Conservation (phyloP, 2,329 filamentous ascomycete genomes). For the Anthostomella pinea region DNA sequence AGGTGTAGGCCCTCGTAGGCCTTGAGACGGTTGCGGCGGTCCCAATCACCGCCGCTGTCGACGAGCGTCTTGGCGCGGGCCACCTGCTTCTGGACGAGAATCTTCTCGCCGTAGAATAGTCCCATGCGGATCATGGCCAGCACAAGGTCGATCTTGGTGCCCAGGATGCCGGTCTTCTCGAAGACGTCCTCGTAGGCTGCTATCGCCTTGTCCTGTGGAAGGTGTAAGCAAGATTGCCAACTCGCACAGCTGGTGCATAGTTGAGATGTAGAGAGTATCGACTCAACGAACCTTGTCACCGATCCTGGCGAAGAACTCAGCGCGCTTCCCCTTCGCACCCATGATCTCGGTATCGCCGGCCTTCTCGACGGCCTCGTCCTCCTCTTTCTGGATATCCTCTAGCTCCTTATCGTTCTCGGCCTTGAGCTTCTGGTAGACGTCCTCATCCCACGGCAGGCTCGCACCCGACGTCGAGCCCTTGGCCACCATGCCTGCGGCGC, state of each 20-base stretch:
- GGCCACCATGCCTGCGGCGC: slow-evolving; percentile 72
- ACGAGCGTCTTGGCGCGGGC: slow-evolving; percentile 87
- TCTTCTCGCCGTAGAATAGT: slow-evolving; percentile 92
- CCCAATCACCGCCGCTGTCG: slow-evolving; percentile 96
- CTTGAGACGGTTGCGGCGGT: slow-evolving; percentile 96
- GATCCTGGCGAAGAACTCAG: slow-evolving; percentile 93
- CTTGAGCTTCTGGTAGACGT: slow-evolving; percentile 73
- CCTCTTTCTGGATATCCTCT: slow-evolving; percentile 75
- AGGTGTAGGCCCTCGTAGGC: slow-evolving; percentile 95
- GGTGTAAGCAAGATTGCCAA: slow-evolving; percentile 14
- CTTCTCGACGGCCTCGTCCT: slow-evolving; percentile 92
- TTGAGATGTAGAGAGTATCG: not conserved
- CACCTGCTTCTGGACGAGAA: slow-evolving; percentile 89
- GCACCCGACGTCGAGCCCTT: slow-evolving; percentile 62
- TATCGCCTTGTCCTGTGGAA: slow-evolving; percentile 80
- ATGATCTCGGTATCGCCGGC: slow-evolving; percentile 94
- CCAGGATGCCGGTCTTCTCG: slow-evolving; percentile 95
- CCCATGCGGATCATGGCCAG: slow-evolving; percentile 94
- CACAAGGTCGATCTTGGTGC: slow-evolving; percentile 95
- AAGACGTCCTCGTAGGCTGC: slow-evolving; percentile 89
- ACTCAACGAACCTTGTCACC: slow-evolving; percentile 76
- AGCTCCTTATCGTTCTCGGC: slow-evolving; percentile 77
- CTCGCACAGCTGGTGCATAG: not conserved
- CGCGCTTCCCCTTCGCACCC: slow-evolving; percentile 87
- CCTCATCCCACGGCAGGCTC: slow-evolving; percentile 86